Conservation (phyloP, 176 grass and related monocot genomes). For the Triticum aestivum region IWGSC_CS_RefSeq_v2.1 NC_057806.1:299588905-299589404, state of each 20-base stretch:
- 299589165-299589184: not conserved
- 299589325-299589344: not conserved
- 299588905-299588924: slow-evolving; percentile 94
- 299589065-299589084: slow-evolving; percentile 46
- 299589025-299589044: slow-evolving; percentile 76
- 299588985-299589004: slow-evolving; percentile 53
- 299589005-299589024: slow-evolving; percentile 46
- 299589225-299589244: slow-evolving; percentile 56
- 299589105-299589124: not conserved
- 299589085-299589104: not conserved
- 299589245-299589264: slow-evolving; percentile 37
- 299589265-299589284: slow-evolving; percentile 41
- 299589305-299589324: slow-evolving; percentile 17
- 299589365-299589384: slow-evolving; percentile 7
- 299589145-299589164: not conserved
- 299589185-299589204: not conserved
- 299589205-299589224: slow-evolving; percentile 8
- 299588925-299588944: slow-evolving; percentile 92
- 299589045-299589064: slow-evolving; percentile 62
- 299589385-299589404: slow-evolving; percentile 55
- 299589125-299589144: not conserved
- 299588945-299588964: slow-evolving; percentile 81
- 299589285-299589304: slow-evolving; percentile 28
- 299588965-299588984: slow-evolving; percentile 70
- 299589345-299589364: not conserved